A percentile compares a stretch with the other conserved stretches of the same genome.
Conservation (phyloP, 805 yeast species). For the Tetrapisispora namnaoensis region DNA sequence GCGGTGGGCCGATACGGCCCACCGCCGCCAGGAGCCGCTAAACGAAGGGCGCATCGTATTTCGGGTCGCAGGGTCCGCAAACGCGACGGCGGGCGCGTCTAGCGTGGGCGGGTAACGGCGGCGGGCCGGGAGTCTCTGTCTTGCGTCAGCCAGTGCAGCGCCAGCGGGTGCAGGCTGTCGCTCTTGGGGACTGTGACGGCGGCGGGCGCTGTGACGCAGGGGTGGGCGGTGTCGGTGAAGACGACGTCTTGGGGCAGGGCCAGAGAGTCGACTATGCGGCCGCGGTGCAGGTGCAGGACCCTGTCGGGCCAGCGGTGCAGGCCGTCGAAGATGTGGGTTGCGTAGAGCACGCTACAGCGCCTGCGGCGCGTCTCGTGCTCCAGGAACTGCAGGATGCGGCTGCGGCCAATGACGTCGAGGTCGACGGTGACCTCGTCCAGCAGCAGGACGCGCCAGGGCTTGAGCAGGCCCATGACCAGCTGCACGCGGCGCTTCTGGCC, state of each 20-base stretch:
- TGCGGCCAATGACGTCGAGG: constrained; percentile 84
- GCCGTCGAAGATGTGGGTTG: constrained; percentile 96
- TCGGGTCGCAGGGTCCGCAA: no score
- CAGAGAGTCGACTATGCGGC: constrained; percentile 37
- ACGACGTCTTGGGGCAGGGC: constrained; percentile 28
- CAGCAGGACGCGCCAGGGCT: constrained; percentile 82
- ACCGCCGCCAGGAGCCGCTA: no score
- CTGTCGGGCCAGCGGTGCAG: constrained; percentile 84
- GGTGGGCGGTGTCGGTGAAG: constrained; percentile 15
- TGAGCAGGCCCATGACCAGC: constrained; percentile 80
- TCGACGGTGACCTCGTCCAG: constrained; percentile 96
- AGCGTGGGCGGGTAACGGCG: background rate
- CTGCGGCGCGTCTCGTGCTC: constrained; percentile 62
- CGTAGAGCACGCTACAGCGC: constrained; percentile 72
- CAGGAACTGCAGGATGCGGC: constrained; percentile 60
- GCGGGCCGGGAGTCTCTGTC: constrained; percentile 5
- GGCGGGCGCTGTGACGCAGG: constrained; percentile 5
- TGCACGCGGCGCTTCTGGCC: constrained; percentile 95
- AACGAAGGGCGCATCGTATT: no score
- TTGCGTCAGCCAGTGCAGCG: constrained; percentile 49
- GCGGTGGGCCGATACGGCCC: no score
- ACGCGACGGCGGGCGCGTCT: no score
- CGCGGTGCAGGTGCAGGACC: constrained; percentile 67
- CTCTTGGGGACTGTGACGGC: constrained; percentile 1
- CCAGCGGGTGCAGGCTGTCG: constrained; percentile 60